Evolutionary conservation across 2,329 filamentous ascomycete genomes (phyloP).

Genomic region (Bretziella fagacearum): DNA sequence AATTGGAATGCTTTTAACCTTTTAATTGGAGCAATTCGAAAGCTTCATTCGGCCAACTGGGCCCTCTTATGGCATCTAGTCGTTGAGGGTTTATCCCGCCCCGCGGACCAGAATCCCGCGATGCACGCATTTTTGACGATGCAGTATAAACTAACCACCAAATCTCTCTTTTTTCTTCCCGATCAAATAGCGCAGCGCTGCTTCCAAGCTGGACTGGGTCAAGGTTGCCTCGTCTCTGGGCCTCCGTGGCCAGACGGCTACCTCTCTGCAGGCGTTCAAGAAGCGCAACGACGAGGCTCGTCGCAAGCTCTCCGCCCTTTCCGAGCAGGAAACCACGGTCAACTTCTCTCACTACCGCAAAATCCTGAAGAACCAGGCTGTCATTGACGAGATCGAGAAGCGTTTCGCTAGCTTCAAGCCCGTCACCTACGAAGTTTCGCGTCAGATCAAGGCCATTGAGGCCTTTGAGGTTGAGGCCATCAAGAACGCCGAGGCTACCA

Average conservation of each 20-base stretch:
- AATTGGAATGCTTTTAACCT: not conserved
- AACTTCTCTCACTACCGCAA: conserved; percentile 90
- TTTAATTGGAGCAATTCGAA: not conserved
- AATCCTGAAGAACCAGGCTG: conserved; percentile 85
- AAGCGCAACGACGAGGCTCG: conserved; percentile 98
- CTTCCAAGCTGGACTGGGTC: conserved; percentile 98
- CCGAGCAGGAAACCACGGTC: conserved; percentile 68
- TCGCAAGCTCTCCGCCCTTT: conserved; percentile 74
- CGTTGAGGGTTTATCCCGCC: not conserved
- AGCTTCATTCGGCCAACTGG: not conserved
- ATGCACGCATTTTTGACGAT: not conserved
- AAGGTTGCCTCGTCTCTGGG: conserved; percentile 88
- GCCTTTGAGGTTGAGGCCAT: conserved; percentile 93
- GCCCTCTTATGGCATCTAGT: not conserved
- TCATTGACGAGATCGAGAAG: conserved; percentile 95
- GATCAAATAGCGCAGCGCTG: conserved; percentile 72
- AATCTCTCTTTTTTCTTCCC: conserved; percentile 9
- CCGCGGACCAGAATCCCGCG: not conserved
- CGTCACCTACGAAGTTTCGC: conserved; percentile 73
- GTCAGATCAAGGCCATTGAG: conserved; percentile 96
- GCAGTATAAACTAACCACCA: not conserved
- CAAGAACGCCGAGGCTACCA: conserved; percentile 93
- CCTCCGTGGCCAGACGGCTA: conserved; percentile 84
- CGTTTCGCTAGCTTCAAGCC: conserved; percentile 87
- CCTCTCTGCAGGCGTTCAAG: conserved; percentile 91